These are phyloP conservation scores for Termitomyces sp. DNA, from an alignment of 768 basidiomycete species.

Conservation along the genomic window DNA sequence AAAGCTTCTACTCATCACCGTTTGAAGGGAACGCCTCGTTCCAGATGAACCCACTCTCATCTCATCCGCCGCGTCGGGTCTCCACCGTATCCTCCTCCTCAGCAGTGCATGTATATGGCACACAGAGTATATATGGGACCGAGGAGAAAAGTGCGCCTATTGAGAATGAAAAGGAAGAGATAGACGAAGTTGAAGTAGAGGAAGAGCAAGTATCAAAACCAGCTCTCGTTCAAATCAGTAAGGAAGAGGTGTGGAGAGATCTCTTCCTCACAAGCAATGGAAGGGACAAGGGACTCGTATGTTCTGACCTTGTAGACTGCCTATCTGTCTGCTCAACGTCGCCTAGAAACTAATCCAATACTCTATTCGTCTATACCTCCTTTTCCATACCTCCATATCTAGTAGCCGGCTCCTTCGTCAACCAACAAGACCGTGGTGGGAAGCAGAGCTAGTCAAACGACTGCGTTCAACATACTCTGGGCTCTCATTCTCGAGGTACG, in stretches of 20 bases:
- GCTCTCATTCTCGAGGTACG: constrained; percentile 70
- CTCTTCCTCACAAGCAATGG: constrained; percentile 74
- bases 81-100: constrained; percentile 36
- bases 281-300: constrained; percentile 80
- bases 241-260: constrained; percentile 76
- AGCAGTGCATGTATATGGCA: constrained; percentile 31
- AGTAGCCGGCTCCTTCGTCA: constrained; percentile 42
- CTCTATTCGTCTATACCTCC: constrained; percentile 65
- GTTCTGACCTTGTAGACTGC: constrained; percentile 21
- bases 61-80: constrained; percentile 68
- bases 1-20: constrained; percentile 49
- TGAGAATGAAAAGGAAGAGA: constrained; percentile 26
- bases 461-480: constrained; percentile 59
- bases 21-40: constrained; percentile 62
- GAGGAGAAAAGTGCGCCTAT: constrained; percentile 33
- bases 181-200: constrained; percentile 36
- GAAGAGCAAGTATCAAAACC: constrained; percentile 43
- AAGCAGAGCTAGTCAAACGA: constrained; percentile 50
- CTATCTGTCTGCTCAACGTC: not conserved
- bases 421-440: constrained; percentile 44
- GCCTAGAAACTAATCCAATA: constrained; percentile 84
- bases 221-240: constrained; percentile 42
- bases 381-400: constrained; percentile 57
- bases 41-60: constrained; percentile 77
- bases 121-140: constrained; percentile 36